phyloP scores from a whole-genome alignment of 2,329 filamentous ascomycete genomes.

The Mycosphaerelloides madeirae region DNA sequence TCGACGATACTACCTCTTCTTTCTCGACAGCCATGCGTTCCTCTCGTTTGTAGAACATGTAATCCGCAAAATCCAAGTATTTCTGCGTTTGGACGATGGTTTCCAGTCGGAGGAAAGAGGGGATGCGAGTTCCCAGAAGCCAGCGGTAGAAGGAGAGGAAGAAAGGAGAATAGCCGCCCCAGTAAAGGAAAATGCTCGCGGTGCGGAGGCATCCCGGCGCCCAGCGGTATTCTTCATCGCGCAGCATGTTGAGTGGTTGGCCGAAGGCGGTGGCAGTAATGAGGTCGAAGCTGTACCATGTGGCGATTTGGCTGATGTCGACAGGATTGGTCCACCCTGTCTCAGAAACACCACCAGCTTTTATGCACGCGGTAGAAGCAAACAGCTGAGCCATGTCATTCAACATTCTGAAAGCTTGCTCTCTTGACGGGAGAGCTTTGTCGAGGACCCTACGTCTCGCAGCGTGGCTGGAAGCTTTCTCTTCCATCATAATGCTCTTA shows the following conservation, averaged over 20 bases:
- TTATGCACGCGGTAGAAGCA: neutral
- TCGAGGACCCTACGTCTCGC: neutral
- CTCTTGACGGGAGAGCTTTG: neutral
- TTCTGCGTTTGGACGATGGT: neutral
- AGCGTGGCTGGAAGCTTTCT: neutral
- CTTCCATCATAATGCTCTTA: neutral
- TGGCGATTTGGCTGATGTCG: neutral
- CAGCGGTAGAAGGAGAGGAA: constrained; percentile 1
- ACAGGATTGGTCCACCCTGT: neutral
- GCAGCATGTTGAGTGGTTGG: neutral
- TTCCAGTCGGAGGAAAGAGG: neutral
- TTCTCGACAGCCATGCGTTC: neutral
- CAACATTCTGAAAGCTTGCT: neutral
- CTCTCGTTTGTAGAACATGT: neutral
- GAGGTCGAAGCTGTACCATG: constrained; percentile 7
- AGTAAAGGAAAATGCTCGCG: neutral
- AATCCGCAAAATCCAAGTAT: neutral
- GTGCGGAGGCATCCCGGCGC: neutral
- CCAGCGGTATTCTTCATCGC: neutral
- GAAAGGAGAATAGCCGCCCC: neutral
- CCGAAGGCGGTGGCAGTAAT: neutral
- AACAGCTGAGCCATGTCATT: neutral
- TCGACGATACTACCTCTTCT: neutral
- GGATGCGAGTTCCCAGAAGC: neutral
- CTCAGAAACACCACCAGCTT: neutral